Conservation (phyloP, 805 yeast species). For the Wickerhamiella nectarea region DNA sequence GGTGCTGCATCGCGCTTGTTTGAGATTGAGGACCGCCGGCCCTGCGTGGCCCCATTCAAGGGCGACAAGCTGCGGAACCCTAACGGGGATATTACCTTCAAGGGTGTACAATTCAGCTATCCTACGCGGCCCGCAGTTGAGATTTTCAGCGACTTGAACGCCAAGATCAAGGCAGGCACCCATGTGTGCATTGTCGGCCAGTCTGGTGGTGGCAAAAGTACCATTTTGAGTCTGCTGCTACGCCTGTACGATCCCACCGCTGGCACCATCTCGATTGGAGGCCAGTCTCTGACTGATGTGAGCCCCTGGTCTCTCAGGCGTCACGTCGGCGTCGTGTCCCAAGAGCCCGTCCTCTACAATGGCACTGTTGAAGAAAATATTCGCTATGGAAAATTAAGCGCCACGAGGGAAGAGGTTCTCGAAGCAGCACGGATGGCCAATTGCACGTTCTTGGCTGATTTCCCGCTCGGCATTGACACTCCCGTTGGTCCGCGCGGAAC, state of each 20-base stretch:
- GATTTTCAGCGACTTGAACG: conserved; percentile 48
- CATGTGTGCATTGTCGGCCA: conserved; percentile 93
- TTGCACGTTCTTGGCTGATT: conserved; percentile 55
- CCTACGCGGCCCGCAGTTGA: conserved; percentile 68
- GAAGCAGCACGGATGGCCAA: conserved; percentile 58
- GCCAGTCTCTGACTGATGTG: conserved; percentile 44
- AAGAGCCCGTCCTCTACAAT: conserved; percentile 79
- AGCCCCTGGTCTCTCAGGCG: conserved; percentile 62
- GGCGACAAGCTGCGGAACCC: conserved; percentile 37
- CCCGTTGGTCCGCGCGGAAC: conserved; percentile 76
- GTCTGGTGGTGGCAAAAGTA: conserved; percentile 93
- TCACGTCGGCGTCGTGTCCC: conserved; percentile 79
- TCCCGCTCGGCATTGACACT: conserved; percentile 76
- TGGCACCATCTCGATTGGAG: conserved; percentile 56
- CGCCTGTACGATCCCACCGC: conserved; percentile 67
- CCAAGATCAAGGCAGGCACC: conserved; percentile 62
- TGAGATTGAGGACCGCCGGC: conserved; percentile 69
- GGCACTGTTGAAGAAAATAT: conserved; percentile 79
- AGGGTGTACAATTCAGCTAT: conserved; percentile 54
- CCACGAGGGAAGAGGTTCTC: conserved; percentile 47
- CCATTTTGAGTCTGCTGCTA: conserved; percentile 63
- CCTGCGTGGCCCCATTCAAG: conserved; percentile 49
- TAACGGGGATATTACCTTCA: conserved; percentile 38
- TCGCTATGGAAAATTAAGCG: conserved; percentile 50
- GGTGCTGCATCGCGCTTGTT: conserved; percentile 90